phyloP scores from a whole-genome alignment of 2,329 filamentous ascomycete genomes.

The Fusarium cyanostomum region DNA sequence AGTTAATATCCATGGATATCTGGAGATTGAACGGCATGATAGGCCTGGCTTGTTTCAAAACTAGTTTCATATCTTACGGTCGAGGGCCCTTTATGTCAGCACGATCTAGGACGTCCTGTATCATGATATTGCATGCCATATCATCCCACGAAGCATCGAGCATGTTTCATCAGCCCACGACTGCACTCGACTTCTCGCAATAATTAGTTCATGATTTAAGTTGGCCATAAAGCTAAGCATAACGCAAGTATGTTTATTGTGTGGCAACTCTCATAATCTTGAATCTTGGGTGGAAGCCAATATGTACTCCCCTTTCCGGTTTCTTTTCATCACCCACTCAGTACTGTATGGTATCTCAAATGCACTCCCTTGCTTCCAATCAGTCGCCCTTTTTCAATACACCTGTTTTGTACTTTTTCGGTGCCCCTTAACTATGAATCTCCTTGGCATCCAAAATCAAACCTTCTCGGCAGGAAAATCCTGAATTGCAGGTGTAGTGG shows the following conservation, averaged over 20 bases:
- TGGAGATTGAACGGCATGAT: neutral
- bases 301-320: neutral
- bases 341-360: constrained; percentile 29
- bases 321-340: neutral
- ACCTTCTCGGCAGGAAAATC: constrained; percentile 48
- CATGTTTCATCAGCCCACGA: neutral
- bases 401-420: neutral
- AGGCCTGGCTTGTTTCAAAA: neutral
- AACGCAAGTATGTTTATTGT: too few species aligned
- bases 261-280: too few species aligned
- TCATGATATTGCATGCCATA: neutral
- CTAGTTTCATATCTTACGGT: constrained; percentile 1
- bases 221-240: too few species aligned
- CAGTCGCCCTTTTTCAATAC: neutral
- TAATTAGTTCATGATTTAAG: too few species aligned
- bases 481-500: constrained; percentile 65
- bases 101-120: neutral
- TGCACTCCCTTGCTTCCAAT: neutral
- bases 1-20: too few species aligned
- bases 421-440: neutral
- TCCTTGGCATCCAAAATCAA: neutral
- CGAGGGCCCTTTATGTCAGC: neutral
- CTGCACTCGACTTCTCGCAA: too few species aligned
- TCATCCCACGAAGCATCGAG: constrained; percentile 1
- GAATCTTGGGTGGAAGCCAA: too few species aligned